These are phyloP conservation scores for Chalciporus piperatus DNA, from an alignment of 768 basidiomycete genomes.

Conservation along the genomic window DNA sequence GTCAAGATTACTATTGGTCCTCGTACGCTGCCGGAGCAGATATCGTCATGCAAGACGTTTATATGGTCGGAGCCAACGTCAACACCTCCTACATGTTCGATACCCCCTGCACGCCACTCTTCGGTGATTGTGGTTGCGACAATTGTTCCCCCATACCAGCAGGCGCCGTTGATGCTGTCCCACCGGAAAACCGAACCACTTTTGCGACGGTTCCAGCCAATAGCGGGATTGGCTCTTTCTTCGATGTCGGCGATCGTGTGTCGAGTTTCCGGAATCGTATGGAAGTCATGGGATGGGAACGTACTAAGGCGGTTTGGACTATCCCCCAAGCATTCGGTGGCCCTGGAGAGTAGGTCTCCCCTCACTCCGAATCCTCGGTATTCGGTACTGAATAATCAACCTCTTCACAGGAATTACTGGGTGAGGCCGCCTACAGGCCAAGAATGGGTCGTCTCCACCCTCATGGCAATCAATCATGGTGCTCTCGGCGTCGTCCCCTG, in stretches of 20 bases:
- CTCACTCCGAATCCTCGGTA: background rate
- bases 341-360: conserved; percentile 28
- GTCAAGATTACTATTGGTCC: conserved; percentile 61
- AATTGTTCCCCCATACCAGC: conserved; percentile 46
- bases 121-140: conserved; percentile 73
- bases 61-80: conserved; percentile 51
- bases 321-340: conserved; percentile 78
- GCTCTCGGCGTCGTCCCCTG: conserved; percentile 49
- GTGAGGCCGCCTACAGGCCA: conserved; percentile 58
- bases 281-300: conserved; percentile 61
- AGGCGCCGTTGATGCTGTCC: conserved; percentile 37
- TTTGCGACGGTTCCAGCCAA: conserved; percentile 14
- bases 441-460: conserved; percentile 62
- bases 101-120: conserved; percentile 60
- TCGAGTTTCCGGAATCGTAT: conserved; percentile 60
- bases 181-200: conserved; percentile 20
- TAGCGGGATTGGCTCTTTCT: conserved; percentile 39
- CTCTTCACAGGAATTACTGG: conserved; percentile 52
- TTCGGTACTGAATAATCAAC: background rate
- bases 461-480: conserved; percentile 71
- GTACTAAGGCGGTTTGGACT: conserved; percentile 69
- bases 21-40: conserved; percentile 63
- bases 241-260: conserved; percentile 66
- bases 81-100: conserved; percentile 59
- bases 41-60: conserved; percentile 64